Percentiles rank a stretch among this genome's conserved stretches.
Conservation (phyloP, 257 asterid species). For the Nemophila menziesii region DNA sequence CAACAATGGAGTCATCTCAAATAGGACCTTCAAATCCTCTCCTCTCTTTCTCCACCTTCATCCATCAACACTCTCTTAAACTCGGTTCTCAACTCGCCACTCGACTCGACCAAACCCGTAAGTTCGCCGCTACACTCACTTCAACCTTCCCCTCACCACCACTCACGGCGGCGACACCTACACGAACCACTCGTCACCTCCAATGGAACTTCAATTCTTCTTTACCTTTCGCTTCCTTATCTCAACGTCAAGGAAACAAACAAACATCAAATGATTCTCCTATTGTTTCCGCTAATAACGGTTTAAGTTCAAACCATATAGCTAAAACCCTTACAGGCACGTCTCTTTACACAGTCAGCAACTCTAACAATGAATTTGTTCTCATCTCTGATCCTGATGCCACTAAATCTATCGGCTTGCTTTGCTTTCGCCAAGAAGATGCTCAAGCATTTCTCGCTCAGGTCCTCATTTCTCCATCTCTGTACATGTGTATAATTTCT, state of each 20-base stretch:
- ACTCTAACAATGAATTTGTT: constrained; percentile 77
- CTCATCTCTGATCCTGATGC: constrained; percentile 69
- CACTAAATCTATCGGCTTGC: constrained; percentile 77
- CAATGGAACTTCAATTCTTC: constrained; percentile 13
- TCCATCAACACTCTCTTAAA: constrained; percentile 34
- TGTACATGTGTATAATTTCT: background rate
- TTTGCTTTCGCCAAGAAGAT: constrained; percentile 85
- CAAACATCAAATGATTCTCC: constrained; percentile 15
- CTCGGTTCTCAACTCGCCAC: constrained; percentile 48
- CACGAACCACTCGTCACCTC: background rate
- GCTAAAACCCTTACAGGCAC: constrained; percentile 78
- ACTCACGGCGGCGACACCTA: constrained; percentile 1
- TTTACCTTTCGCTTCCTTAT: constrained; percentile 64
- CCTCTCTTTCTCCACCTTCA: constrained; percentile 46
- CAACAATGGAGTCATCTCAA: constrained; percentile 49
- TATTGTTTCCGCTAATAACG: constrained; percentile 5
- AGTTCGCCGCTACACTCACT: constrained; percentile 39
- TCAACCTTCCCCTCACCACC: constrained; percentile 22
- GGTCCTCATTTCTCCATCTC: constrained; percentile 25
- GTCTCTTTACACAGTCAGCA: constrained; percentile 83
- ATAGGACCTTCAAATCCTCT: constrained; percentile 46
- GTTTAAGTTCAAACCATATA: constrained; percentile 46
- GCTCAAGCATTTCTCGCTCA: constrained; percentile 93
- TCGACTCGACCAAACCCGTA: constrained; percentile 49
- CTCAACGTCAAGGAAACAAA: constrained; percentile 29